Evolutionary conservation across 768 basidiomycete species (phyloP), one percentile per base, ranked within the genome.

Genomic region (Filobasidium floriforme): DNA sequence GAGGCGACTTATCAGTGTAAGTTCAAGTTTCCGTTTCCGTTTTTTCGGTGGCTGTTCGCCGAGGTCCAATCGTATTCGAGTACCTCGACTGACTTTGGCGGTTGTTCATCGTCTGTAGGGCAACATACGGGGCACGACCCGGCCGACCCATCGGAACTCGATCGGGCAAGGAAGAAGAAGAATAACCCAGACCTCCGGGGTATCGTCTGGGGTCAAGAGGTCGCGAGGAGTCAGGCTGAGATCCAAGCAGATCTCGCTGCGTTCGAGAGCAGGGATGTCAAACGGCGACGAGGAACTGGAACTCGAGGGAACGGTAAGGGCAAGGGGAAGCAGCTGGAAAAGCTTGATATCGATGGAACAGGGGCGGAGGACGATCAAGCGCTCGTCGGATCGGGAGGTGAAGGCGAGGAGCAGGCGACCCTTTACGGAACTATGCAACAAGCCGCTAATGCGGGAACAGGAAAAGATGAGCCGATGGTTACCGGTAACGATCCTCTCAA

Each of bases 1-100:
- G 54, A 57, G 54, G 54, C 54, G 22, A 57, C 54, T 7, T 57
- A 57, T 57, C 54, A 57, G 12, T 57, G 54, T 57, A 26, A 57
- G 54, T 28, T 14, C 6, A 14, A 49, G 46, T 18, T 6, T 15
- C 46, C 3, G 46, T 49, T 15, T 22, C 46, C n/a, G n/a, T n/a
- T n/a, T n/a, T n/a, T n/a, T n/a, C n/a, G n/a, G n/a, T n/a, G n/a
- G n/a, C n/a, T n/a, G n/a, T n/a, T n/a, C n/a, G n/a, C n/a, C 3
- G 5, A 49, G 22, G 18, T 49, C 14, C 46, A 5, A 15, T 49
- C 18, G 46, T 22, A n/a, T n/a, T 14, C 15, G 46, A 22, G 32
- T 37, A 37, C 32, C 32, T 37, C 46, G 46, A 14, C 15, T 49
- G 22, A 22, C 46, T 49, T 49, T 49, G 15, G n/a, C 5, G 15